These are phyloP conservation scores for Allantophomopsis lycopodina DNA, from an alignment of 2,329 filamentous ascomycete species.

Conservation along the genomic window DNA sequence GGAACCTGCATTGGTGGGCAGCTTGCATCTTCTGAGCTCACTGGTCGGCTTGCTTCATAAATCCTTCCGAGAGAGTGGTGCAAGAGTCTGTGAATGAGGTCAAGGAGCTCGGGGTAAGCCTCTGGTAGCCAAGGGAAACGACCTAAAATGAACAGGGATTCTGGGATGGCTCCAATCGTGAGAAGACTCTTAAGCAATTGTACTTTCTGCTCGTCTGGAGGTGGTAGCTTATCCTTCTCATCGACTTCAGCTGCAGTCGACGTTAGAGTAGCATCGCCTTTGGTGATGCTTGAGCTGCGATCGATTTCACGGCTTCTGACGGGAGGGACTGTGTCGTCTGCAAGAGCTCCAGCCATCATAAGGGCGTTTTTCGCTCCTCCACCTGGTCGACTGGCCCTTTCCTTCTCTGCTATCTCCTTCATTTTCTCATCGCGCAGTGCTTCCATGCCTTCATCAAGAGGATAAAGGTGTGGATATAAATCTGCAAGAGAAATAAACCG, in stretches of 20 bases:
- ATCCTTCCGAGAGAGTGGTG: constrained; percentile 73
- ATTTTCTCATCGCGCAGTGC: constrained; percentile 53
- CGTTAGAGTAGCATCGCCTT: constrained; percentile 29
- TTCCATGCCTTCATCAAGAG: constrained; percentile 72
- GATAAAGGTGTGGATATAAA: constrained; percentile 84
- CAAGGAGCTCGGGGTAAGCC: constrained; percentile 66
- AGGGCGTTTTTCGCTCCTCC: constrained; percentile 67
- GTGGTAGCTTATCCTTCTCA: constrained; percentile 41
- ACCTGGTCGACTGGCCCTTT: constrained; percentile 56
- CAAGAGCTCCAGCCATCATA: constrained; percentile 71
- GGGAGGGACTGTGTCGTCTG: constrained; percentile 59
- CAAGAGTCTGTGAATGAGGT: constrained; percentile 73
- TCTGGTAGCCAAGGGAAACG: constrained; percentile 89
- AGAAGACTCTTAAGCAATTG: constrained; percentile 72
- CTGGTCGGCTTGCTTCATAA: constrained; percentile 28
- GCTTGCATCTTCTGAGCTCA: constrained; percentile 24
- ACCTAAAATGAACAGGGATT: constrained; percentile 83
- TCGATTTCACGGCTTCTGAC: constrained; percentile 26
- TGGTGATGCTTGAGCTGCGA: constrained; percentile 34
- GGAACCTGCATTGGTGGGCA: constrained; percentile 32
- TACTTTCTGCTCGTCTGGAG: constrained; percentile 80
- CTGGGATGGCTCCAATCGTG: constrained; percentile 82
- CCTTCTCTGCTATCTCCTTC: constrained; percentile 67
- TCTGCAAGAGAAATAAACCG: constrained; percentile 90
- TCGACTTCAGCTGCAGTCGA: constrained; percentile 29